Base-by-base conservation (phyloP, 345 rosid species). In the Reutealis trisperma region DNA sequence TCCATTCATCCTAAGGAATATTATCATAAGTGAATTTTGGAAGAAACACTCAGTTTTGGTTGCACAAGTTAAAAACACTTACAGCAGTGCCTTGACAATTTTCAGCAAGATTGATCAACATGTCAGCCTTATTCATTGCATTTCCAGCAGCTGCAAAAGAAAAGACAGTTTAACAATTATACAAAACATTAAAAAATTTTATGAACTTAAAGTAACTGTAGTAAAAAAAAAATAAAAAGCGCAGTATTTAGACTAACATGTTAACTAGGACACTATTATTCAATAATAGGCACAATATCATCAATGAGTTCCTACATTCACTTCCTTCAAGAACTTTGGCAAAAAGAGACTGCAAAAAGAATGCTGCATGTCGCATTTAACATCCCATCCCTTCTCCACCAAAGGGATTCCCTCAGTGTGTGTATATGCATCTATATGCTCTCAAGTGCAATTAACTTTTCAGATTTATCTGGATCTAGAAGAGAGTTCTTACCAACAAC, bases 401-500 rank as follows among this genome's bases (percentile, higher is more conserved):
- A 27, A 30, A 45, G 14, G 10, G 37, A 62, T 47, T 61, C 34
- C 16, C 5, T 18, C 8, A 32, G 27, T 25, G 16, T 58, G n/a
- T 37, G 13, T 41, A 8, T 1, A 32, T 42, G 11, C 2, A 10
- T n/a, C 49, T 49, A 21, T 14, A 9, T 34, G 25, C 19, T 42
- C 25, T 65, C 27, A 42, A 1, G 24, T 54, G 22, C 55, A 32
- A 15, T 54, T 66, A 9, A 44, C 42, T 41, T 69, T 19, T 52
- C 49, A 70, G 51, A 75, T 44, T 22, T 34, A 67, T 51, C 13
- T 45, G 16, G 22, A 68, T 55, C 51, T 49, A 72, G 77, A 63
- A 78, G 49, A 59, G 71, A 81, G 81, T 63, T 76, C 89, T 81
- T 86, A 91, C 96, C 90, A 41, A 12, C 74, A 54, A 62, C 78